A percentile compares a stretch with the other conserved stretches of the same genome.
phyloP scores from a whole-genome alignment of 108 stramenopile species.

The Skeletonema costatum region DNA sequence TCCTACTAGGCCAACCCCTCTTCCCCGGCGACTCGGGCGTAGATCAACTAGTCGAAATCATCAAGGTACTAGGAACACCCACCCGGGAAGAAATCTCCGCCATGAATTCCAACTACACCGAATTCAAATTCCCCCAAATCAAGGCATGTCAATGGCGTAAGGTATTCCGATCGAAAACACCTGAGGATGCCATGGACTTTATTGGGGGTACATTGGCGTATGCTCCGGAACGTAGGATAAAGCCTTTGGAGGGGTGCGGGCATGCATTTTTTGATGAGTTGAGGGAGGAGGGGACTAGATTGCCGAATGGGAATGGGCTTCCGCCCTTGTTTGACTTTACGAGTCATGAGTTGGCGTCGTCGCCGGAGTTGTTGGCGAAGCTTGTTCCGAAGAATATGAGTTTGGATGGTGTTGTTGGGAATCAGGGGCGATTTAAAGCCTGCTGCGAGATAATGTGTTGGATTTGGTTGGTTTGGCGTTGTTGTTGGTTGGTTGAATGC shows the following conservation, averaged over 20 bases:
- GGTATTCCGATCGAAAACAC: constrained; percentile 92
- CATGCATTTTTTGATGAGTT: constrained; percentile 97
- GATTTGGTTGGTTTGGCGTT: not conserved
- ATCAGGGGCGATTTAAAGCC: constrained; percentile 17
- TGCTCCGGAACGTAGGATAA: constrained; percentile 85
- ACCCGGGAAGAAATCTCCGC: constrained; percentile 94
- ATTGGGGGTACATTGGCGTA: constrained; percentile 91
- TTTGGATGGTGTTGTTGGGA: constrained; percentile 8
- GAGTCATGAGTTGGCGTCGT: constrained; percentile 61
- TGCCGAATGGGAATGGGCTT: constrained; percentile 84
- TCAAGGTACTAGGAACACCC: constrained; percentile 98
- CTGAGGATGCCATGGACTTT: constrained; percentile 94
- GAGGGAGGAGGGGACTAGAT: constrained; percentile 61
- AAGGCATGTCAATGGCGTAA: constrained; percentile 96
- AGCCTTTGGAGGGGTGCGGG: constrained; percentile 91
- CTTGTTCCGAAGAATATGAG: constrained; percentile 31
- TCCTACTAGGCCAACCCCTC: constrained; percentile 95
- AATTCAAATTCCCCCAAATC: constrained; percentile 99
- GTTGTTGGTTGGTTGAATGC: not conserved
- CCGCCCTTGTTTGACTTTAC: constrained; percentile 94
- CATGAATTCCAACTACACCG: constrained; percentile 98
- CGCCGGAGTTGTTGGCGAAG: constrained; percentile 73
- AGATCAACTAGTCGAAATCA: constrained; percentile 99
- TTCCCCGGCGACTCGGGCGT: constrained; percentile 98
- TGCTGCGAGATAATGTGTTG: constrained; percentile 1